Base-by-base conservation (phyloP, 352 stramenopile species). In the Phytophthora hybrid region DNA sequence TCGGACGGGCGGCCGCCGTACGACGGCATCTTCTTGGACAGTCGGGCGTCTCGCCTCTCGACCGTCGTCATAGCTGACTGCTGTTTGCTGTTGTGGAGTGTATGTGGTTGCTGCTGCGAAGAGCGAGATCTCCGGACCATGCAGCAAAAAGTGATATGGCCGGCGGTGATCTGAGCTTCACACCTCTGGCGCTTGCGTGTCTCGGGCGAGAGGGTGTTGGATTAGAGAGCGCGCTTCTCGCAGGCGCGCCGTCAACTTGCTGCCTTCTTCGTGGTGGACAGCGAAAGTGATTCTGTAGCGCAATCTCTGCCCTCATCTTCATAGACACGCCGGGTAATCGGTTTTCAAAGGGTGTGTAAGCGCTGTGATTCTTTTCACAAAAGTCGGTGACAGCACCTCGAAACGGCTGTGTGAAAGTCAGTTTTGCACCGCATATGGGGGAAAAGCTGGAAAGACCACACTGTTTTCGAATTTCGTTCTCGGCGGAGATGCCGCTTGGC, bases 11-110 rank as follows among this genome's bases (percentile, higher is more conserved):
- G 69, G 46, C 87, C 73, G 23, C 70, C 76, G 16, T 80, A 76
- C 19, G 69, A 80, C n/a, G 82, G 74, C 70, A 89, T 76, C 65
- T 91, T 91, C 67, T 87, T 84, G 64, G 73, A 59, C 67, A 78
- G 68, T 69, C 66, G 84, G 44, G 47, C 34, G 39, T 69, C 62
- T 32, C 44, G 52, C 51, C 63, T 73, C 39, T 77, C 72, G 18
- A 58, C 46, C 11, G 54, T 75, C 19, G 72, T 29, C 76, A 79
- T 77, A 19, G 54, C 51, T 63, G 32, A 51, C 11, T 37, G 46
- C 13, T 51, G 8, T 47, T 21, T 47, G 51, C 44, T 5, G 13
- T 7, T 46, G 9, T 41, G 9, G 8, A 4, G 14, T 61, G 32
- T 39, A 16, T 63, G 54, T 51, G 32, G 18, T 53, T 49, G 23